Evolutionary conservation across 2,329 filamentous ascomycete genomes (phyloP), one percentile per base, ranked within the genome.

Genomic region (Colletotrichum musicola): DNA sequence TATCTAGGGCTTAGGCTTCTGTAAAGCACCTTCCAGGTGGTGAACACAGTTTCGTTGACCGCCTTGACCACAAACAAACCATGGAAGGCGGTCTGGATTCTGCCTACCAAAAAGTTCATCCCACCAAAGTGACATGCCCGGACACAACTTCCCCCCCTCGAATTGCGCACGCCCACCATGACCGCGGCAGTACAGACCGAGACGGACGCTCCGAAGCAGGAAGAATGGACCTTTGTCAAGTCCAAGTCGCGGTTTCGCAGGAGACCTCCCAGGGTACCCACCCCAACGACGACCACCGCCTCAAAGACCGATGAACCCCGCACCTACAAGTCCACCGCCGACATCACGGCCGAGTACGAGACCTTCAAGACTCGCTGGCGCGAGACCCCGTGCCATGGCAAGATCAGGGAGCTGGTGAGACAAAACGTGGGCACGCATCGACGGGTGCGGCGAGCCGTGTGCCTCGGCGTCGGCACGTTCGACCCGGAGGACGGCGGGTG

Each of bases 381-480:
- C 42, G 54, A 71, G 1, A 76, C 74, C 1, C 38, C 72, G 0
- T 73, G 72, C 22, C 80, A 77, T 71, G 56, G 64, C 1, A 70
- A 71, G 6, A 75, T 88, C 4, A 72, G 74, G 5, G 71, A 74
- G 1, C 71, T 83, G 4, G 58, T 86, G 4, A 62, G 72, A 0
- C 64, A 69, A 0, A 75, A 77, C 6, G 72, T 70, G 16, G 4
- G 44, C 63, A 1, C 50, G 27, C 14, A 71, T 72, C 44, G 72
- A 64, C n/a, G 20, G 22, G 74, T 84, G 42, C 77, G 74, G 1
- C 78, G 75, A 16, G 88, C 86, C 1, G 72, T 89, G 6, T 89
- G 87, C 68, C 80, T 90, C 5, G 88, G 88, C 0, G 76, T 86
- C 2, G 88, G 88, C 2, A 81, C 85, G 0, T 88, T 88, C 68